These are phyloP conservation scores for Ceratobasidium sp. DNA, from an alignment of 1,284 basidiomycete species.

Conservation along the genomic window DNA sequence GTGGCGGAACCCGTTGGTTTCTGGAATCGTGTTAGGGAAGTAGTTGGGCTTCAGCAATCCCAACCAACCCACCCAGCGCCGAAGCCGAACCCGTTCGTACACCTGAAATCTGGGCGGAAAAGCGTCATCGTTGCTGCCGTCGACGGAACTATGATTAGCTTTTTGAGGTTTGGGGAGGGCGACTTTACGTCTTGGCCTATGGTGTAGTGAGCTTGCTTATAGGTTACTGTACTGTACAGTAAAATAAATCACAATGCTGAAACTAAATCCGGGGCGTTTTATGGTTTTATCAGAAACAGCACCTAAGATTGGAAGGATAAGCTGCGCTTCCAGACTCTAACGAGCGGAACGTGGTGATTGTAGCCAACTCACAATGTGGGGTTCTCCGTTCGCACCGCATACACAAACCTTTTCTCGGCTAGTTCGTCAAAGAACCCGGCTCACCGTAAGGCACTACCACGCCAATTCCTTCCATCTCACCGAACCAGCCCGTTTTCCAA, in stretches of 20 bases:
- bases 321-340: too few relatives aligned
- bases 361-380: constrained; percentile 44
- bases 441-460: constrained; percentile 48
- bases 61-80: constrained; percentile 14
- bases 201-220: constrained; percentile 50
- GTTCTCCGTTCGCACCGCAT: constrained; percentile 54
- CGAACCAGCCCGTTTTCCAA: constrained; percentile 1
- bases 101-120: constrained; percentile 86
- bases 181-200: constrained; percentile 86
- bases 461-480: background rate
- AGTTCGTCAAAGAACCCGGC: constrained; percentile 45
- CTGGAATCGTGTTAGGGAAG: constrained; percentile 29
- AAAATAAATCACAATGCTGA: too few relatives aligned
- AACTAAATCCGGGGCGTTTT: too few relatives aligned
- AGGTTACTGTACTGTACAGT: background rate
- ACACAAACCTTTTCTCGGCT: constrained; percentile 50
- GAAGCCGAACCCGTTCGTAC: constrained; percentile 70
- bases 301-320: too few relatives aligned
- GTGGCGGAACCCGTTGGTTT: constrained; percentile 13
- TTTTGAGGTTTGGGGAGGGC: constrained; percentile 88
- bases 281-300: too few relatives aligned
- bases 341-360: too few relatives aligned
- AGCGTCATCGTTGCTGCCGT: constrained; percentile 89
- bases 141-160: constrained; percentile 88
- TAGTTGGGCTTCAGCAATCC: background rate